Evolutionary conservation across 1,284 basidiomycete genomes (phyloP).

Genomic region (Garcileccinum viscosum): DNA sequence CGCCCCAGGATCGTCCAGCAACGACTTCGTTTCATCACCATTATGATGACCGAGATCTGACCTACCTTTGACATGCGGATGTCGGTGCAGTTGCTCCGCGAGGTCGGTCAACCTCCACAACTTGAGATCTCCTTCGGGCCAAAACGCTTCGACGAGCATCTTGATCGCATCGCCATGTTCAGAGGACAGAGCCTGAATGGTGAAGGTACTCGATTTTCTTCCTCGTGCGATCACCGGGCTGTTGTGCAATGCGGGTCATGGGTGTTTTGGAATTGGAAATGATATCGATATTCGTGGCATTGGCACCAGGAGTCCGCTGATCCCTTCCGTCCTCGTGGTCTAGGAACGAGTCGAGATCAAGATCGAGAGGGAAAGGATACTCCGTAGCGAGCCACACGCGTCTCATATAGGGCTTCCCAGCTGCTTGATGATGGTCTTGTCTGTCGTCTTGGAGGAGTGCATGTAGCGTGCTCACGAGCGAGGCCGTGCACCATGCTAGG

Average conservation of each 20-base stretch:
- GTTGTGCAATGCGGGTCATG: background rate
- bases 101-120: constrained; percentile 48
- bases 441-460: constrained; percentile 41
- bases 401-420: background rate
- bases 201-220: constrained; percentile 50
- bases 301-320: background rate
- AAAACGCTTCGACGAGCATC: constrained; percentile 49
- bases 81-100: constrained; percentile 33
- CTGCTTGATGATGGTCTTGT: constrained; percentile 27
- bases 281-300: background rate
- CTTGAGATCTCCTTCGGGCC: constrained; percentile 44
- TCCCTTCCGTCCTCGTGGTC: background rate
- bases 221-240: constrained; percentile 8
- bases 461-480: constrained; percentile 49
- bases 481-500: constrained; percentile 50
- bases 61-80: constrained; percentile 30
- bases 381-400: constrained; percentile 58
- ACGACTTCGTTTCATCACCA: constrained; percentile 21
- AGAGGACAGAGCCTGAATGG: constrained; percentile 34
- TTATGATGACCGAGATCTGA: constrained; percentile 18
- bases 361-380: constrained; percentile 39
- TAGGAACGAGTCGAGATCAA: constrained; percentile 2
- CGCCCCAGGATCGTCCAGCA: constrained; percentile 51
- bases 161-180: constrained; percentile 49
- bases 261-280: background rate